These are phyloP conservation scores for Mixia osmundae DNA, from an alignment of 1,284 basidiomycete genomes.

Conservation along the genomic window DNA sequence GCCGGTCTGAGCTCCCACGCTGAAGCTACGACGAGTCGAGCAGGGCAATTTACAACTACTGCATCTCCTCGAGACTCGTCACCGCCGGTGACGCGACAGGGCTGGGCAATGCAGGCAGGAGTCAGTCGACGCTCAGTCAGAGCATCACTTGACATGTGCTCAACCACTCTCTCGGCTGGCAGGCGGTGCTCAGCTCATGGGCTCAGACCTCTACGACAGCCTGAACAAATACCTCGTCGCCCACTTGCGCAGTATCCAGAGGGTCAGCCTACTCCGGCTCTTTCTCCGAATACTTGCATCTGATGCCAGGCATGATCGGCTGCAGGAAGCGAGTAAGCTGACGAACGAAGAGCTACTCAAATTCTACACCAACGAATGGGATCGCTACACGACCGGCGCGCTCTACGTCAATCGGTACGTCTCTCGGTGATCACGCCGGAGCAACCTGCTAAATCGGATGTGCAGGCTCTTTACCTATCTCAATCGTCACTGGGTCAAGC, in stretches of 20 bases:
- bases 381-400: constrained; percentile 84
- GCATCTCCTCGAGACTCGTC: constrained; percentile 65
- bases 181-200: constrained; percentile 86
- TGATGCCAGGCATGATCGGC: neutral
- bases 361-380: constrained; percentile 85
- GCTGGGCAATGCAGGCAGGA: constrained; percentile 10
- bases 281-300: constrained; percentile 8
- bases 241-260: constrained; percentile 54
- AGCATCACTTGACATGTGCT: neutral
- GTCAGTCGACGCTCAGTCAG: constrained; percentile 9
- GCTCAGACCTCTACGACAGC: constrained; percentile 78
- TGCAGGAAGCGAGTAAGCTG: constrained; percentile 48
- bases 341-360: constrained; percentile 69
- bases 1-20: neutral
- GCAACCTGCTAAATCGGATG: too few species aligned
- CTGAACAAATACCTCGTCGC: constrained; percentile 59
- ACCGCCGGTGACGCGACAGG: constrained; percentile 28
- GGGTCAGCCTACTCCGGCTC: constrained; percentile 35
- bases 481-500: constrained; percentile 97
- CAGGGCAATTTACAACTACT: constrained; percentile 78
- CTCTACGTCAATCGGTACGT: constrained; percentile 92
- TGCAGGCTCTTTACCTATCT: constrained; percentile 87
- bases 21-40: constrained; percentile 2
- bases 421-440: too few species aligned
- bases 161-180: constrained; percentile 1